Percentiles rank a stretch among this genome's conserved stretches.
These are phyloP conservation scores for Euphrasia arctica DNA, from an alignment of 305 asterid genomes.

Conservation along the genomic window DNA sequence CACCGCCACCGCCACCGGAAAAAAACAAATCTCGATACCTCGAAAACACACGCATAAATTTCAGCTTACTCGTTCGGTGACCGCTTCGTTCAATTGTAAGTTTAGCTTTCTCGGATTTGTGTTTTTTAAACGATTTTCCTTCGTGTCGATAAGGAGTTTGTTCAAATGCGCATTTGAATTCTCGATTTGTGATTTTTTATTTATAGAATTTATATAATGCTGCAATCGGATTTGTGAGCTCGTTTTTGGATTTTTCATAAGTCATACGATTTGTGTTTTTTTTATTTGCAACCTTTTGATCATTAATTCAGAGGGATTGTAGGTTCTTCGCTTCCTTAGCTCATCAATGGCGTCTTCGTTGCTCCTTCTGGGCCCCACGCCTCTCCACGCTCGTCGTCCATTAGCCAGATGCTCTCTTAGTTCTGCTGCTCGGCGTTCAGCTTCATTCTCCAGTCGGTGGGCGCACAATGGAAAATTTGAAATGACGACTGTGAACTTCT, in stretches of 20 bases:
- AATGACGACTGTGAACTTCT: conserved; percentile 34
- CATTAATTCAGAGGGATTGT: conserved; percentile 18
- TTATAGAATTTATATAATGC: background rate
- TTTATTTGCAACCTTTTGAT: background rate
- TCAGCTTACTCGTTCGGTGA: conserved; percentile 6
- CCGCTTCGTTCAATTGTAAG: conserved; percentile 25
- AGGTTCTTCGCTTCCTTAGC: conserved; percentile 23
- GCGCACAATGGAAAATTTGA: conserved; percentile 27
- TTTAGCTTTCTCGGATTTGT: conserved; percentile 2
- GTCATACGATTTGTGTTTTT: background rate
- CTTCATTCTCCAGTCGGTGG: conserved; percentile 23
- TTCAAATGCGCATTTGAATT: conserved; percentile 35
- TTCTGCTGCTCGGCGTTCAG: conserved; percentile 28
- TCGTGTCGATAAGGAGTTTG: conserved; percentile 29
- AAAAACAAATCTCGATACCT: conserved; percentile 21
- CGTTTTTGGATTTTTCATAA: background rate
- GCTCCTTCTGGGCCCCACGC: conserved; percentile 44
- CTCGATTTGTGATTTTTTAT: background rate
- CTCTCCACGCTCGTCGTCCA: conserved; percentile 32
- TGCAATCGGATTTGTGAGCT: background rate
- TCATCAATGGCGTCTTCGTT: conserved; percentile 51
- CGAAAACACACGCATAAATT: conserved; percentile 7
- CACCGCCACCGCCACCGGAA: conserved; percentile 8
- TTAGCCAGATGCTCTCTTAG: conserved; percentile 27
- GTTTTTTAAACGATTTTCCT: background rate